Percentiles rank a stretch among this genome's conserved stretches.
These are phyloP conservation scores for Scheffersomyces amazonensis DNA, from an alignment of 805 yeast species.

Conservation along the genomic window DNA sequence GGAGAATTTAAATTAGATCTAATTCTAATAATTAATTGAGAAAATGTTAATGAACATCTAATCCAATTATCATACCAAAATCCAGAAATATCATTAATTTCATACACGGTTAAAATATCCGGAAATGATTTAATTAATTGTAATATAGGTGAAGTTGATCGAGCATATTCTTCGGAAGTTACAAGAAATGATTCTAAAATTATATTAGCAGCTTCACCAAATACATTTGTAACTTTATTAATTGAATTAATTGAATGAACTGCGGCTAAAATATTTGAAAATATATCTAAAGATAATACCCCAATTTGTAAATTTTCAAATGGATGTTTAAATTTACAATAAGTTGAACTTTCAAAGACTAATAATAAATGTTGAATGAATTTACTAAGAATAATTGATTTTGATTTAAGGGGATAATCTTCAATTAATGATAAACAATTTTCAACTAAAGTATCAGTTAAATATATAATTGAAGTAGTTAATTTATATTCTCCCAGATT, in stretches of 20 bases:
- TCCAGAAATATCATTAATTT: slow-evolving; percentile 43
- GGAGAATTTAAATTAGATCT: slow-evolving; percentile 47
- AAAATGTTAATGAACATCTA: slow-evolving; percentile 49
- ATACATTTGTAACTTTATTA: slow-evolving; percentile 40
- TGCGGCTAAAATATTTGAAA: slow-evolving; percentile 50
- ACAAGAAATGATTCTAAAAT: slow-evolving; percentile 58
- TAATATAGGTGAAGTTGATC: slow-evolving; percentile 55
- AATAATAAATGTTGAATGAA: slow-evolving; percentile 57
- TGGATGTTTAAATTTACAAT: slow-evolving; percentile 61
- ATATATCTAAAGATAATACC: slow-evolving; percentile 48
- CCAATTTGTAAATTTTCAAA: slow-evolving; percentile 65
- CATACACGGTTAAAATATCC: slow-evolving; percentile 29
- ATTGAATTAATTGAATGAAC: slow-evolving; percentile 51
- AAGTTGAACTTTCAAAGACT: slow-evolving; percentile 69
- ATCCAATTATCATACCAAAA: slow-evolving; percentile 50
- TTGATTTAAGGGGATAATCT: slow-evolving; percentile 27
- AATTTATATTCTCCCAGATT: slow-evolving; percentile 65
- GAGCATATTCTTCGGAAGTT: slow-evolving; percentile 44
- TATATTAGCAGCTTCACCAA: slow-evolving; percentile 48
- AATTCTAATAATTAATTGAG: slow-evolving; percentile 53
- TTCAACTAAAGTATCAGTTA: slow-evolving; percentile 51
- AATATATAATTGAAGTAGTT: slow-evolving; percentile 55
- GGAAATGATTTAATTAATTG: slow-evolving; percentile 48
- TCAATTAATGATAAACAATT: slow-evolving; percentile 36
- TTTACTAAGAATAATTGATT: slow-evolving; percentile 53